A percentile compares a stretch with the other conserved stretches of the same genome.
Evolutionary conservation across 2,329 filamentous ascomycete species (phyloP).

Genomic region (Cladosporium sp.): DNA sequence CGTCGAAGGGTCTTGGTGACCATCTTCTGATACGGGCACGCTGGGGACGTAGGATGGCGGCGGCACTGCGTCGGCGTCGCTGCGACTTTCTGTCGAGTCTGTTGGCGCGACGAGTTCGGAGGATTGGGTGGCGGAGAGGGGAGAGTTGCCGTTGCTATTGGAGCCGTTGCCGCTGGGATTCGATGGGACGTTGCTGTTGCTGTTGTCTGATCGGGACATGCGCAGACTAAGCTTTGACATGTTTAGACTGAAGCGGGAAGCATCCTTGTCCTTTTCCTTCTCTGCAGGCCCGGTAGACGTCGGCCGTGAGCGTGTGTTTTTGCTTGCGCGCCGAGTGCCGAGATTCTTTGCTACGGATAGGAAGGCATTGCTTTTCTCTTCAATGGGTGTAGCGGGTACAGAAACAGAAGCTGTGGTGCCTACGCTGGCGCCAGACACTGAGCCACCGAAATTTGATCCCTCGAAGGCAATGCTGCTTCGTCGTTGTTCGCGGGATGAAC

Average conservation of each 20-base stretch:
- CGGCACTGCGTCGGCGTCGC: background rate
- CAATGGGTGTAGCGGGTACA: slow-evolving; percentile 39
- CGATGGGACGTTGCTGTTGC: background rate
- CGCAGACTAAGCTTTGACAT: slow-evolving; percentile 39
- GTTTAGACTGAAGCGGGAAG: slow-evolving; percentile 35
- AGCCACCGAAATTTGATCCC: slow-evolving; percentile 32
- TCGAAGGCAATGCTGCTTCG: slow-evolving; percentile 40
- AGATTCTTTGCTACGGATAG: slow-evolving; percentile 28
- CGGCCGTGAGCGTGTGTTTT: slow-evolving; percentile 36
- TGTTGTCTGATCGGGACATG: slow-evolving; percentile 24
- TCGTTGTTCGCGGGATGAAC: slow-evolving; percentile 35
- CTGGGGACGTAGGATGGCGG: slow-evolving; percentile 9
- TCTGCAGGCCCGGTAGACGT: slow-evolving; percentile 29
- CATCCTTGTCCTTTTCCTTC: slow-evolving; percentile 10
- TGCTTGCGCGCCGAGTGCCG: slow-evolving; percentile 26
- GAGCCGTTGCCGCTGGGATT: background rate
- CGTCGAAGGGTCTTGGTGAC: background rate
- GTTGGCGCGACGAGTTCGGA: slow-evolving; percentile 13
- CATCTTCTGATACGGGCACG: slow-evolving; percentile 9
- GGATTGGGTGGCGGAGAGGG: slow-evolving; percentile 1
- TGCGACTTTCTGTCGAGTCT: slow-evolving; percentile 4
- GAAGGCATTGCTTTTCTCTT: slow-evolving; percentile 34
- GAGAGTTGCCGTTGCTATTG: background rate
- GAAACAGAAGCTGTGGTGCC: slow-evolving; percentile 22
- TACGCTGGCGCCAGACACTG: slow-evolving; percentile 23